Evolutionary conservation across 2,329 filamentous ascomycete genomes (phyloP).

Genomic region (Fulvia fulva): DNA sequence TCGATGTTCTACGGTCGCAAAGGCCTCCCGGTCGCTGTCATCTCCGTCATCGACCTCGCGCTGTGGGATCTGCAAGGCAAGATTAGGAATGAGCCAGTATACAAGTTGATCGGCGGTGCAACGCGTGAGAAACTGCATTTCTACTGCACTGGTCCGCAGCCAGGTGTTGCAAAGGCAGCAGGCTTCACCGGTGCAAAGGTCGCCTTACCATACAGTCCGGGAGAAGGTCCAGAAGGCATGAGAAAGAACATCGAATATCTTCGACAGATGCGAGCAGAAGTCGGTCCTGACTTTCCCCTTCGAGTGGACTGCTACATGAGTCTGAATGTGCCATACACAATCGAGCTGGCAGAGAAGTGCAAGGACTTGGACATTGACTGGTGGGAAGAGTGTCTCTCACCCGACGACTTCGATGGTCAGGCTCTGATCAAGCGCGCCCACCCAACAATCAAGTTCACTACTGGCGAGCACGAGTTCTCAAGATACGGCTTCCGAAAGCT

Average conservation of each 20-base stretch:
- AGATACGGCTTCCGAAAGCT: conserved; percentile 93
- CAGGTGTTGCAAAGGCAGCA: conserved; percentile 73
- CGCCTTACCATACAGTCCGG: conserved; percentile 81
- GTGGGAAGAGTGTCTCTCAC: conserved; percentile 93
- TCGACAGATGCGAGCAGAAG: conserved; percentile 73
- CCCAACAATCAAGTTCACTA: conserved; percentile 88
- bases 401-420: conserved; percentile 89
- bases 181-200: conserved; percentile 92
- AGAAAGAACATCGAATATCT: conserved; percentile 89
- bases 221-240: conserved; percentile 76
- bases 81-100: conserved; percentile 86
- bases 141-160: conserved; percentile 91
- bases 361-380: conserved; percentile 86
- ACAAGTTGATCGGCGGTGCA: conserved; percentile 89
- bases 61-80: conserved; percentile 92
- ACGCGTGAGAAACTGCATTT: conserved; percentile 80
- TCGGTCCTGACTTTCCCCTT: conserved; percentile 86
- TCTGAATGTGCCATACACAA: conserved; percentile 86
- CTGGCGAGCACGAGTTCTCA: conserved; percentile 93
- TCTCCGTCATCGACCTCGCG: conserved; percentile 89
- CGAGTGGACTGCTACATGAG: conserved; percentile 99
- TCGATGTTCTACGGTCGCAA: conserved; percentile 98
- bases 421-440: conserved; percentile 86
- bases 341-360: conserved; percentile 80
- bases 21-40: conserved; percentile 82